Evolutionary conservation across 768 basidiomycete species (phyloP).

Genomic region (Gelatoporia subvermispora): DNA sequence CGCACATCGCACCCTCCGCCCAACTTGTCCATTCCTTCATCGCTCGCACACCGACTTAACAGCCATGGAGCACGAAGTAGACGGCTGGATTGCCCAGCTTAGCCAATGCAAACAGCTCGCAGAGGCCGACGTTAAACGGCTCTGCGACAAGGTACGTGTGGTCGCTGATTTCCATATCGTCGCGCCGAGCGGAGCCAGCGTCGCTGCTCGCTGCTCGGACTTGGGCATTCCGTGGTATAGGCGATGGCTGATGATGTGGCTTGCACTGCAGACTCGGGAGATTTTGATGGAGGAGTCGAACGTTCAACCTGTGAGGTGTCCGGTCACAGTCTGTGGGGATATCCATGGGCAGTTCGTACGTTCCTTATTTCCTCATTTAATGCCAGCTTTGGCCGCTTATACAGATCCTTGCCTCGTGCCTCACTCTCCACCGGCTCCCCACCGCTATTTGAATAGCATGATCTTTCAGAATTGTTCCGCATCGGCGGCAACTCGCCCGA

Average conservation of each 20-base stretch:
- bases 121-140: conserved; percentile 92
- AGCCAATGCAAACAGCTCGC: conserved; percentile 95
- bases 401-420: conserved; percentile 7
- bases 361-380: conserved; percentile 25
- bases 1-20: conserved; percentile 18
- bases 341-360: conserved; percentile 99
- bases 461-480: conserved; percentile 96
- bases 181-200: conserved; percentile 11
- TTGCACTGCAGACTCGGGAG: conserved; percentile 74
- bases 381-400: conserved; percentile 7
- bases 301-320: conserved; percentile 96
- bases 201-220: conserved; percentile 1
- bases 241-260: conserved; percentile 7
- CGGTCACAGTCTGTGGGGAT: conserved; percentile 98
- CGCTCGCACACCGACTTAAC: conserved; percentile 1
- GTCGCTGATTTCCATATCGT: conserved; percentile 21
- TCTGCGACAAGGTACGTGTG: conserved; percentile 92
- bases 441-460: conserved; percentile 61
- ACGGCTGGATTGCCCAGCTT: conserved; percentile 95
- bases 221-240: conserved; percentile 3
- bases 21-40: conserved; percentile 7
- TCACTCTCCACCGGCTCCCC: conserved; percentile 1
- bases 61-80: conserved; percentile 71
- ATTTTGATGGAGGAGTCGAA: conserved; percentile 99
- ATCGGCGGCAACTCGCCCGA: conserved; percentile 98